A percentile compares a stretch with the other conserved stretches of the same genome.
phyloP scores from a whole-genome alignment of 225 moss, liverwort and hornwort species.

The Bryoerythrophyllum caledonicum region DNA sequence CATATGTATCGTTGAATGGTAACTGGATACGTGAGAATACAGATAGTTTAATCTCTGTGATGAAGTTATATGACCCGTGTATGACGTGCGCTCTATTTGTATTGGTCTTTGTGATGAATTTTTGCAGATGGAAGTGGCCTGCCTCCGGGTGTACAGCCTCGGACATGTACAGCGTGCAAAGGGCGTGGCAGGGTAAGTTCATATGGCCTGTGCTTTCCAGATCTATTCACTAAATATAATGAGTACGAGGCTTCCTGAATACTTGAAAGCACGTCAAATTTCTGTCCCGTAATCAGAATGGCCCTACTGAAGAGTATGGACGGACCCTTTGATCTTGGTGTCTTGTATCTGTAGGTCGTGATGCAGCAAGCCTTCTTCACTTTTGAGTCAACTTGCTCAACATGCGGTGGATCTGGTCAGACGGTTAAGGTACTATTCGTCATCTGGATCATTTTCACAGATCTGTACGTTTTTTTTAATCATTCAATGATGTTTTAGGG shows the following conservation, averaged over 20 bases:
- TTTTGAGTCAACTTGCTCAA: slow-evolving; percentile 65
- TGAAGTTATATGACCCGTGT: neutral
- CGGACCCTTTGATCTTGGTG: no score
- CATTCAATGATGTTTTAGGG: neutral
- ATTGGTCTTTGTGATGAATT: slow-evolving; percentile 11
- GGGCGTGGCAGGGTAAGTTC: slow-evolving; percentile 71
- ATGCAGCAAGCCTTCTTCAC: slow-evolving; percentile 65
- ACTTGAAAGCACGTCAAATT: neutral
- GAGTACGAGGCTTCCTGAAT: neutral
- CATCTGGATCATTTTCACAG: neutral
- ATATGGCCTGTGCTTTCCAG: neutral
- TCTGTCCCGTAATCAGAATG: slow-evolving; percentile 1
- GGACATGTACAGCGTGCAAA: slow-evolving; percentile 67
- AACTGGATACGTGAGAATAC: no score
- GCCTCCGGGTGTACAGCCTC: slow-evolving; percentile 70
- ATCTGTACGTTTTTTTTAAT: neutral
- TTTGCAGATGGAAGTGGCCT: slow-evolving; percentile 72
- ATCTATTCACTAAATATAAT: neutral
- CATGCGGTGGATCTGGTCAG: slow-evolving; percentile 73
- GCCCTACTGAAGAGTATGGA: no score
- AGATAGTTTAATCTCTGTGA: neutral
- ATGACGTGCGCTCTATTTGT: neutral
- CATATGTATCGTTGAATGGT: no score
- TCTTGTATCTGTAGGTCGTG: slow-evolving; percentile 46
- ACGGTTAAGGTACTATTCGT: slow-evolving; percentile 57